Percentiles rank a stretch among this genome's conserved stretches.
Conservation (phyloP, 2,329 filamentous ascomycete genomes). For the Aspergillus chevalieri region DNA sequence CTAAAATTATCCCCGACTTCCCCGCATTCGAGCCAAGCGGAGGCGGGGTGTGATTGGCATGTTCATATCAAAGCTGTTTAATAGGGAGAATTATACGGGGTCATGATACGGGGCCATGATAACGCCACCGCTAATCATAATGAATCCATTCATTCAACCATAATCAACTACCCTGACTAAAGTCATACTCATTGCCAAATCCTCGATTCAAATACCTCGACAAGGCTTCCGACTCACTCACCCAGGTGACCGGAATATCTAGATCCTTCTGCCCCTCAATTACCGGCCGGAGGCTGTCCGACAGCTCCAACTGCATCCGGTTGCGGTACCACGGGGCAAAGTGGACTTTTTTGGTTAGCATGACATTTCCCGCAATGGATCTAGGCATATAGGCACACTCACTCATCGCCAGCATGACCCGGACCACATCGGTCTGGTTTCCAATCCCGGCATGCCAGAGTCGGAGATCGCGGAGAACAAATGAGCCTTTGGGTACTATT, state of each 20-base stretch:
- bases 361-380: background rate
- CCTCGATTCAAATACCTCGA: constrained; percentile 49
- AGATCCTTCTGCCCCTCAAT: constrained; percentile 41
- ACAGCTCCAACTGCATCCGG: constrained; percentile 51
- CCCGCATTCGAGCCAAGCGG: background rate
- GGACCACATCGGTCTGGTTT: constrained; percentile 45
- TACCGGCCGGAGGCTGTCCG: constrained; percentile 43
- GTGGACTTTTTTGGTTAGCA: constrained; percentile 32
- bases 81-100: no score
- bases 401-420: constrained; percentile 56
- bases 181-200: constrained; percentile 60
- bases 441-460: constrained; percentile 62
- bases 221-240: constrained; percentile 37
- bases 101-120: no score
- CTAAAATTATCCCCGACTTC: background rate
- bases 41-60: background rate
- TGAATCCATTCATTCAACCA: no score
- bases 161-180: constrained; percentile 39
- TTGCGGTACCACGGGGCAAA: constrained; percentile 57
- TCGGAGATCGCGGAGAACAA: constrained; percentile 55
- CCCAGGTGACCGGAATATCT: constrained; percentile 49
- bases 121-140: no score
- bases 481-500: constrained; percentile 47
- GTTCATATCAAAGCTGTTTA: no score
- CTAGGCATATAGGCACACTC: background rate